Conservation (phyloP, 305 asterid genomes). For the Stenogyne calaminthoides region DNA sequence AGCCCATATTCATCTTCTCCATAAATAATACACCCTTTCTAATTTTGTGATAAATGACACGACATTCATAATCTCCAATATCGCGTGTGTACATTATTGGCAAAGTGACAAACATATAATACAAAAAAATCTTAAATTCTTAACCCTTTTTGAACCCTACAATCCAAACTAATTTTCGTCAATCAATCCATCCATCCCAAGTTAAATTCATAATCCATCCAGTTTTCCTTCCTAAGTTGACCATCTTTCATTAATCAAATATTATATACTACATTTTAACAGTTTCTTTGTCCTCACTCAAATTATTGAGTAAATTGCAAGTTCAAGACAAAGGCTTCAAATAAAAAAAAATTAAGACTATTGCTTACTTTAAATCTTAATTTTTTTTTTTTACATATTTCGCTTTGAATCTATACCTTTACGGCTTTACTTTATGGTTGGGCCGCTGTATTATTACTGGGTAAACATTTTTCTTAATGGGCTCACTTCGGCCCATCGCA, state of each 20-base stretch:
- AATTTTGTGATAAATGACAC: not conserved
- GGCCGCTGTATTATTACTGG: too few relatives aligned
- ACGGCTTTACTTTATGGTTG: too few relatives aligned
- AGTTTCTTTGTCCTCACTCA: not conserved
- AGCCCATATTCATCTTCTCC: not conserved
- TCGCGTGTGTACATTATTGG: not conserved
- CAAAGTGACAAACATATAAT: conserved; percentile 18
- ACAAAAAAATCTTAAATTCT: not conserved
- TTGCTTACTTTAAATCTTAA: too few relatives aligned
- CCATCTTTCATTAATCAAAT: not conserved
- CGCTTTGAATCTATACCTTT: too few relatives aligned
- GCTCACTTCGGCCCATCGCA: not conserved
- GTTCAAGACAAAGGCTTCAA: too few relatives aligned
- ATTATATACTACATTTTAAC: not conserved
- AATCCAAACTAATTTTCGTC: conserved; percentile 18
- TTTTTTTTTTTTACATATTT: too few relatives aligned
- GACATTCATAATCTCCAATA: not conserved
- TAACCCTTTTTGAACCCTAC: not conserved
- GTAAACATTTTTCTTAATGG: not conserved
- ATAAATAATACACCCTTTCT: not conserved
- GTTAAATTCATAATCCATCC: not conserved
- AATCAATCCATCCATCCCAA: conserved; percentile 10
- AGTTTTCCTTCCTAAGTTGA: not conserved
- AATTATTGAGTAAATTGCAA: not conserved
- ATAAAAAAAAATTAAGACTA: too few relatives aligned